Percentiles rank a stretch among this genome's conserved stretches.
Conservation (phyloP, 228 moss, liverwort and hornwort genomes). For the Sphagnum fallax region DNA sequence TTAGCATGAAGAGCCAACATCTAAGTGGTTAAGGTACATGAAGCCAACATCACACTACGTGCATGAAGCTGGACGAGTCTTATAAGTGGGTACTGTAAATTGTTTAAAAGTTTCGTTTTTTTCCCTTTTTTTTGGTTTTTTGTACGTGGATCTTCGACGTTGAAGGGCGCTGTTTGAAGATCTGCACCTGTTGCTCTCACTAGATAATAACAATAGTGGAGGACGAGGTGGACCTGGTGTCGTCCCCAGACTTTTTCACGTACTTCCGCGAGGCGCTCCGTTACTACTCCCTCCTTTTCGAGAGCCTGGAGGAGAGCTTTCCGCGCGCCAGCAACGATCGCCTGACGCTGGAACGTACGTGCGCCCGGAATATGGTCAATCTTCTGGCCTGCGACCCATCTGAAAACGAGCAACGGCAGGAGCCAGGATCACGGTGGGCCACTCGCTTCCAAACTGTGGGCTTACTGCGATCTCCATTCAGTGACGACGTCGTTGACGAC, state of each 20-base stretch:
- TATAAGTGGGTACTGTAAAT: too few relatives aligned
- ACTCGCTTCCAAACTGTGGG: conserved; percentile 17
- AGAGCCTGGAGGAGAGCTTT: conserved; percentile 28
- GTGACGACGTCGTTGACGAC: conserved; percentile 30
- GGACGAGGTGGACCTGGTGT: conserved; percentile 19
- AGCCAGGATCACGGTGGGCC: conserved; percentile 23
- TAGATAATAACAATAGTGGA: conserved; percentile 25
- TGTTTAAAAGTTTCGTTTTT: too few relatives aligned
- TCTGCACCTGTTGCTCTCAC: background rate
- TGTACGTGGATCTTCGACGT: too few relatives aligned
- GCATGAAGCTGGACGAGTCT: too few relatives aligned
- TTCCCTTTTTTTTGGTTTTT: too few relatives aligned
- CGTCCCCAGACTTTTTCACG: conserved; percentile 11
- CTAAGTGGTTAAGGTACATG: too few relatives aligned
- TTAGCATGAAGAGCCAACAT: too few relatives aligned
- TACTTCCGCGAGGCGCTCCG: conserved; percentile 21
- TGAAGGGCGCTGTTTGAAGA: too few relatives aligned
- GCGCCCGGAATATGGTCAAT: conserved; percentile 26
- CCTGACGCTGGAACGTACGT: conserved; percentile 23
- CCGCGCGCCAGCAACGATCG: conserved; percentile 27
- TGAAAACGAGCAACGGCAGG: conserved; percentile 15
- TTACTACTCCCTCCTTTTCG: conserved; percentile 28
- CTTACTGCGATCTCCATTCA: conserved; percentile 12
- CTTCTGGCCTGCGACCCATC: conserved; percentile 19
- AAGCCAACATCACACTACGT: too few relatives aligned